Base-by-base conservation (phyloP, 225 moss, liverwort and hornwort genomes). In the Bryum argenteum region DNA sequence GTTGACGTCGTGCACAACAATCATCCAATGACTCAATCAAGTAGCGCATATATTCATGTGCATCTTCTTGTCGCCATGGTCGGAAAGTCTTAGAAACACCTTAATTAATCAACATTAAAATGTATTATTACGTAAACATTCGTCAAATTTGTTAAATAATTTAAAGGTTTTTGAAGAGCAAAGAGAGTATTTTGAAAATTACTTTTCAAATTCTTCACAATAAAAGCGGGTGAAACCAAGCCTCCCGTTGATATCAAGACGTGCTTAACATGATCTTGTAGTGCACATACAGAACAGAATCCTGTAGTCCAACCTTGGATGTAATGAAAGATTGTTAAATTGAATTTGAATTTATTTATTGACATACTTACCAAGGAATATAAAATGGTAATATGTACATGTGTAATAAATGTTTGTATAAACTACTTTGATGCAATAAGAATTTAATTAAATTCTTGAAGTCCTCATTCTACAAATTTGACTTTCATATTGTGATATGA, bases 11-110 rank as follows among this genome's bases (percentile, higher is more conserved):
- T 28, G 89, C 74, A 24, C 87, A 90, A 76, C 87, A 89, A 67
- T 93, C 89, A 68, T 91, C 91, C 73, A 93, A 37, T 39, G 93
- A 91, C 44, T 93, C 93, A 24, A 93, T 71, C 11, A 93, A 63
- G 55, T 89, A 89, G 51, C 89, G 85, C 91, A 93, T 89, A 22
- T 93, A 93, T 65, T 93, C 91, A 47, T 93, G 93, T 28, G 91
- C 91, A 80, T 93, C 93, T 84, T 93, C 93, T 81, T 93, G 93
- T 61, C 81, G 80, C 78, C 93, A 91, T 81, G 88, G 84, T 20
- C 75, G 75, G 59, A 93, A 93, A 39, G 78, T 85, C 67, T 89
- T 85, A 39, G 89, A 93, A 16, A 91, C 88, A 22, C 76, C 91
- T 93, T 24, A 18, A 17, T 93, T 24, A 18, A 17, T 74, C 51